phyloP scores from a whole-genome alignment of 345 rosid species.

The Odontarrhena argentea region DNA sequence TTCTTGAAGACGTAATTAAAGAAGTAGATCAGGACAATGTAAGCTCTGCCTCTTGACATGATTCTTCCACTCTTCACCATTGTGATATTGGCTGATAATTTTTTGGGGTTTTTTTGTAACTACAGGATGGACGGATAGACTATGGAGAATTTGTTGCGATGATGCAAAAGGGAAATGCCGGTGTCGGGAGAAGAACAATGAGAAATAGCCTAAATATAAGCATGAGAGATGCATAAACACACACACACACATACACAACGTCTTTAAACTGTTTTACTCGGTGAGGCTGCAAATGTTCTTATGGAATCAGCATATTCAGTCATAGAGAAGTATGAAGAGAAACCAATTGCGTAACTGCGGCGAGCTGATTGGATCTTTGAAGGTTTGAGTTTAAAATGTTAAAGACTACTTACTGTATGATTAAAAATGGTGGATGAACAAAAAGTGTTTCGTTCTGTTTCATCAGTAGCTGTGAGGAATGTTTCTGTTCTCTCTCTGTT shows the following conservation, averaged over 20 bases:
- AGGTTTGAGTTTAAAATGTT: conserved; percentile 28
- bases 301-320: conserved; percentile 13
- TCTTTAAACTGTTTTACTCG: not conserved
- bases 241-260: not conserved
- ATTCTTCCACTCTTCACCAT: not conserved
- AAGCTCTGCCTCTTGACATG: conserved; percentile 39
- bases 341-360: conserved; percentile 17
- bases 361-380: conserved; percentile 11
- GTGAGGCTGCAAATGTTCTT: conserved; percentile 26
- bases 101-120: not conserved
- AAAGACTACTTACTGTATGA: conserved; percentile 19
- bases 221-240: conserved; percentile 71
- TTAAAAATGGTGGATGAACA: conserved; percentile 24
- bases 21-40: conserved; percentile 99
- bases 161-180: conserved; percentile 98
- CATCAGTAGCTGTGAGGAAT: conserved; percentile 28
- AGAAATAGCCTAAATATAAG: conserved; percentile 90
- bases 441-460: conserved; percentile 23
- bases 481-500: conserved; percentile 19
- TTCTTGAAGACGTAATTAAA: conserved; percentile 86
- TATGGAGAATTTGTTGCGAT: conserved; percentile 97
- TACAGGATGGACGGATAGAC: conserved; percentile 92
- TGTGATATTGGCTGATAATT: not conserved
- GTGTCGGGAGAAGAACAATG: conserved; percentile 98
- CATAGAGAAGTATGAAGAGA: conserved; percentile 12